Base-by-base conservation (phyloP, 805 yeast species). In the Cyberlindnera meyerae region DNA sequence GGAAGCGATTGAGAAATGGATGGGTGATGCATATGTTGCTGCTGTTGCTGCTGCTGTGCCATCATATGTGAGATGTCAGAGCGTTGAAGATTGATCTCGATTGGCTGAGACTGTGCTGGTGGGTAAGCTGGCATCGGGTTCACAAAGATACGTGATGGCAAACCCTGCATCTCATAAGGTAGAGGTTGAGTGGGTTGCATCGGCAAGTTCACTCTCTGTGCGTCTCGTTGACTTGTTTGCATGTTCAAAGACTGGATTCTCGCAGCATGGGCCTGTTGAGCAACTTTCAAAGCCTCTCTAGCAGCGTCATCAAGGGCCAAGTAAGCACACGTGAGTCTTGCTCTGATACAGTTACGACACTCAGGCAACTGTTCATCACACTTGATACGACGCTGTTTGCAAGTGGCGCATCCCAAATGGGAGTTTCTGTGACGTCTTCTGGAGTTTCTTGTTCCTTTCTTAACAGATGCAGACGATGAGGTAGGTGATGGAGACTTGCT, bases 321-420 rank as follows among this genome's bases (percentile, higher is more conserved):
- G 47, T 75, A 75, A 0, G 78, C 72, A 50, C 80, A 75, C 13
- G 56, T 55, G 15, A 70, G 56, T 36, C 68, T 66, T 36, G 66
- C 64, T 44, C 72, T 64, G 22, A 60, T 47, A 52, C 85, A 79
- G 48, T 76, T 77, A 34, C 58, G 56, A 48, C 86, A 79, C 33
- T 63, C 60, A 3, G 83, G 84, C n/a, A 74, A 61, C 21, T 63
- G 60, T 54, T 79, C 85, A 55, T 79, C 82, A 55, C 85, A 78
- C 47, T 78, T 79, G 52, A 78, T 74, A 27, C 82, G 63, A 27
- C 84, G 66, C 33, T 67, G 63, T 49, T 78, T 77, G 57, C 85
- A 78, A 15, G 79, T 76, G 4, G 75, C 77, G 59, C 93, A 82
- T n/a, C 93, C 90, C 35, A 73, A 54, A 50, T 80, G 87, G 6